Conservation (phyloP, 2,329 filamentous ascomycete genomes). For the Neospermospora avenae region DNA sequence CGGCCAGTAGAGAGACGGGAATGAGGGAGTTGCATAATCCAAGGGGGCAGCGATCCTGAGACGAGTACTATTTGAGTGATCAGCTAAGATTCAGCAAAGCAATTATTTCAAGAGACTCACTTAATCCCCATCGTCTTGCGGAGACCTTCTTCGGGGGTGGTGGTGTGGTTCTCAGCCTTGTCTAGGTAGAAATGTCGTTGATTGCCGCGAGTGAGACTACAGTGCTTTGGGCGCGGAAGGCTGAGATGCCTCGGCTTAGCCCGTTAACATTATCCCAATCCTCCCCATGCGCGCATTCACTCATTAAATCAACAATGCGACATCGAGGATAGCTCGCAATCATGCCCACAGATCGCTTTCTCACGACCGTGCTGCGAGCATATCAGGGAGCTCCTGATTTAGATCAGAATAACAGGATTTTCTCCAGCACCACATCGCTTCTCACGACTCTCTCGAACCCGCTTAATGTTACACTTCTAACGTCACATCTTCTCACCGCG, state of each 20-base stretch:
- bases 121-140: constrained; percentile 18
- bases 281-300: constrained; percentile 1
- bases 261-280: constrained; percentile 7
- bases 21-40: constrained; percentile 59
- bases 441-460: constrained; percentile 57
- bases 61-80: constrained; percentile 23
- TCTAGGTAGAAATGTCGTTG: not conserved
- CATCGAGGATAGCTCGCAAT: constrained; percentile 16
- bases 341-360: constrained; percentile 35
- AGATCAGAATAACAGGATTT: constrained; percentile 30
- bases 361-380: constrained; percentile 34
- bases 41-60: constrained; percentile 30
- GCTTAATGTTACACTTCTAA: constrained; percentile 55
- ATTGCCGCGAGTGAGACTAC: not conserved
- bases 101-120: constrained; percentile 12
- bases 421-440: constrained; percentile 52
- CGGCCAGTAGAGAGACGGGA: constrained; percentile 69
- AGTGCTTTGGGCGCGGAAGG: constrained; percentile 12
- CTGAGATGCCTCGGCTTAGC: constrained; percentile 18
- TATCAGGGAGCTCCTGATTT: constrained; percentile 31
- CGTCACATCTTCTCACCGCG: constrained; percentile 54
- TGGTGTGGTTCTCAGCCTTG: constrained; percentile 7
- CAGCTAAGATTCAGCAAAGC: constrained; percentile 1
- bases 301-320: constrained; percentile 9
- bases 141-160: not conserved